Percentiles rank a stretch among this genome's conserved stretches.
Conservation (phyloP, 257 asterid species). For the Mitragyna speciosa region DNA sequence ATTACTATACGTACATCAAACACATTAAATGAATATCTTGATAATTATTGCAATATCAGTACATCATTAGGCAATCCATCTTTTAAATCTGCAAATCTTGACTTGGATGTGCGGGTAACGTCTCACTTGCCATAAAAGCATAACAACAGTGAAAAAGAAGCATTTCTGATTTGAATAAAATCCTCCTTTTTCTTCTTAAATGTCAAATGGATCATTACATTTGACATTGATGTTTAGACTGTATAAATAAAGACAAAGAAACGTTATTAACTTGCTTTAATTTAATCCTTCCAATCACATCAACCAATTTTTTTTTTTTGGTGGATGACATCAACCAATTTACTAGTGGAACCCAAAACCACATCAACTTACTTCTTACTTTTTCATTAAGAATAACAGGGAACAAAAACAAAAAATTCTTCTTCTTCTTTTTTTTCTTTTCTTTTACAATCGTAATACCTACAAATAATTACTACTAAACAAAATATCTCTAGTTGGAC, state of each 20-base stretch:
- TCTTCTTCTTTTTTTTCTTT: too few species aligned
- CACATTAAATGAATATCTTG: background rate
- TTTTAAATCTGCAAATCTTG: conserved; percentile 2
- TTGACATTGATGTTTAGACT: background rate
- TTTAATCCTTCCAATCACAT: background rate
- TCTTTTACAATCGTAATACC: background rate
- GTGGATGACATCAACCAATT: too few species aligned
- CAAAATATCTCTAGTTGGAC: background rate
- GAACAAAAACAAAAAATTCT: background rate
- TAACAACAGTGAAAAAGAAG: background rate
- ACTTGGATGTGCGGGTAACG: background rate
- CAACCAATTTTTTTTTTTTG: too few species aligned
- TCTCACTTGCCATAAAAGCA: background rate
- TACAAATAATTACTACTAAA: too few species aligned
- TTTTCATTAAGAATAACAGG: background rate
- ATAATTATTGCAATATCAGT: background rate
- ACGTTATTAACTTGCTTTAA: background rate
- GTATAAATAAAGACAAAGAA: background rate
- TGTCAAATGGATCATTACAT: background rate
- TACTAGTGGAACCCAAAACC: too few species aligned
- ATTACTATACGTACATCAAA: background rate
- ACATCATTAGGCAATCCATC: background rate
- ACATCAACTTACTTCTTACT: background rate
- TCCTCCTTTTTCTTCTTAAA: background rate
- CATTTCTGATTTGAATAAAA: background rate